phyloP scores from a whole-genome alignment of 2,329 filamentous ascomycete species.

The Alternaria alternata region DNA sequence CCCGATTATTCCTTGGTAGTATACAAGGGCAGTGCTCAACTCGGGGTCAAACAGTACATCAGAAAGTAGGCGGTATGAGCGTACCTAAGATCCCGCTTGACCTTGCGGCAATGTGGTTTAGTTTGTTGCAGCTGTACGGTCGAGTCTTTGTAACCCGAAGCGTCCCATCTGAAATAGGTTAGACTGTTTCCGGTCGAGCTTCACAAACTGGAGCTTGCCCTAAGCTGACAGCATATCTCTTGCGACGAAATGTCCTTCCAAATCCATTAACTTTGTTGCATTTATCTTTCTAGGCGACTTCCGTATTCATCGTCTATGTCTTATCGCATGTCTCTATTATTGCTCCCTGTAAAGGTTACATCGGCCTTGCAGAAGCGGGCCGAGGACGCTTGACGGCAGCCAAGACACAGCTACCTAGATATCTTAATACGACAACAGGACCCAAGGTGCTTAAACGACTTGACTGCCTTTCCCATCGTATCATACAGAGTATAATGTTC shows the following conservation, averaged over 20 bases:
- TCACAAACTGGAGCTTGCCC: neutral
- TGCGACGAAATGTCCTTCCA: neutral
- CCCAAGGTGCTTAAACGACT: neutral
- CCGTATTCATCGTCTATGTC: neutral
- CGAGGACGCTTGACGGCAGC: slow-evolving; percentile 8
- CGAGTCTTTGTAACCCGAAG: neutral
- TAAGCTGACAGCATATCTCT: neutral
- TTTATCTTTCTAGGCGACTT: neutral
- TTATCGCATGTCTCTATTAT: slow-evolving; percentile 1
- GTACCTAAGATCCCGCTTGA: no score
- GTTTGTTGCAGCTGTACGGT: neutral
- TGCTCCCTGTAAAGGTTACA: slow-evolving; percentile 14
- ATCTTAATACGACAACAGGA: neutral
- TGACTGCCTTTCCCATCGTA: neutral
- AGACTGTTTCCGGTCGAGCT: neutral
- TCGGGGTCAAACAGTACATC: neutral
- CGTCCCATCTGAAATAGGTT: neutral
- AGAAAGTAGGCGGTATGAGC: neutral
- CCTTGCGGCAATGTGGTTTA: neutral
- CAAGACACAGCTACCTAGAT: slow-evolving; percentile 11
- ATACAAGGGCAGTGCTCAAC: neutral
- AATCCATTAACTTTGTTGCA: neutral
- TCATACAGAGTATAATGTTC: neutral
- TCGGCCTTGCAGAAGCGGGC: slow-evolving; percentile 16
- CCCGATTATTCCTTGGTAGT: neutral